These are phyloP conservation scores for Sanghuangporus baumii DNA, from an alignment of 1,284 basidiomycete genomes.

Conservation along the genomic window DNA sequence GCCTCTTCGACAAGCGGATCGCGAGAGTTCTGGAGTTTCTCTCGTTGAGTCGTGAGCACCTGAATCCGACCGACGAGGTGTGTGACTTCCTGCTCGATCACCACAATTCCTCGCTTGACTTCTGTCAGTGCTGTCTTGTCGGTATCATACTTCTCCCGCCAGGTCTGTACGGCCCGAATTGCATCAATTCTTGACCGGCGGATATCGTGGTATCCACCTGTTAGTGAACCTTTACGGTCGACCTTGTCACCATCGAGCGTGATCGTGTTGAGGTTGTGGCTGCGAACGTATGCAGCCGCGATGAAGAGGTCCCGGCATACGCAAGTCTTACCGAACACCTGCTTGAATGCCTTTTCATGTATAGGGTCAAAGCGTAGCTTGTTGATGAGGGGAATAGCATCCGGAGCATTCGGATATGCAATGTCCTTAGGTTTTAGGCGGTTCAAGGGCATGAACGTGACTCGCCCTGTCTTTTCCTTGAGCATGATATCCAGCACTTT, in stretches of 20 bases:
- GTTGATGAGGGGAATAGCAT: constrained; percentile 83
- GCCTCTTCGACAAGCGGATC: constrained; percentile 66
- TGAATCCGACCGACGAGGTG: constrained; percentile 71
- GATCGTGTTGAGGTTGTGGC: constrained; percentile 93
- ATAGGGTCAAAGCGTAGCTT: constrained; percentile 76
- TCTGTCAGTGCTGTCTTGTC: constrained; percentile 66
- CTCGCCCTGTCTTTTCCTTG: constrained; percentile 86
- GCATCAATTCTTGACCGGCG: constrained; percentile 87
- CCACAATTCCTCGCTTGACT: constrained; percentile 64
- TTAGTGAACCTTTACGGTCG: constrained; percentile 92
- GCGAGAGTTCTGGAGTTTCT: constrained; percentile 64
- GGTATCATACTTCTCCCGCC: constrained; percentile 68
- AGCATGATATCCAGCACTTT: constrained; percentile 90
- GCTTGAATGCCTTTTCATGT: constrained; percentile 85
- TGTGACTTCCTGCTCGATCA: constrained; percentile 87
- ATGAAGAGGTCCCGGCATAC: constrained; percentile 91
- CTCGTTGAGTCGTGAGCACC: constrained; percentile 63
- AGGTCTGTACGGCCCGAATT: constrained; percentile 73
- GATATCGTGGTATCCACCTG: constrained; percentile 94
- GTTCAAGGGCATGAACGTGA: constrained; percentile 98
- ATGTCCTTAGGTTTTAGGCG: constrained; percentile 80
- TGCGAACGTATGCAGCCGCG: constrained; percentile 92
- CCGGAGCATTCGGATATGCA: constrained; percentile 69
- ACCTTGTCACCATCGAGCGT: constrained; percentile 98
- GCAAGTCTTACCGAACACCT: constrained; percentile 98